A percentile compares a stretch with the other conserved stretches of the same genome.
phyloP scores from a whole-genome alignment of 73 alveolate species.

The Stentor coeruleus region DNA sequence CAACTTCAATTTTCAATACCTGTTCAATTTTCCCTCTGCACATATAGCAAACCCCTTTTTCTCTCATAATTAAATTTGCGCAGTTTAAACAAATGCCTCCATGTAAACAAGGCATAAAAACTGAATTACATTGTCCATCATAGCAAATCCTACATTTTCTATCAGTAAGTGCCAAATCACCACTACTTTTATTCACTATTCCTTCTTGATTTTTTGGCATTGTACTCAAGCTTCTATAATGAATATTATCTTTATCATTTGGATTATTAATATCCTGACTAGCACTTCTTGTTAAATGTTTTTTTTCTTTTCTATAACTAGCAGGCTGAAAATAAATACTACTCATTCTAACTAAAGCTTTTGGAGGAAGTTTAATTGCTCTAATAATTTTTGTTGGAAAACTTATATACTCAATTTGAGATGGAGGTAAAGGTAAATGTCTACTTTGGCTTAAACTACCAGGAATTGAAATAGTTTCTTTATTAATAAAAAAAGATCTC shows the following conservation, averaged over 20 bases:
- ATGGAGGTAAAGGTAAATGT: constrained; percentile 8
- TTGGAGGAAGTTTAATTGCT: constrained; percentile 14
- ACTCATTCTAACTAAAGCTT: not conserved
- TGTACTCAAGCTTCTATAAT: not conserved
- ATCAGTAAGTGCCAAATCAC: not conserved
- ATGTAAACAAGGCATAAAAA: constrained; percentile 43
- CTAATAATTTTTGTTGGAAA: not conserved
- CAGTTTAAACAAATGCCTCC: constrained; percentile 45
- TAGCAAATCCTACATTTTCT: constrained; percentile 35
- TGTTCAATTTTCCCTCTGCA: not conserved
- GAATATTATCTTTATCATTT: not conserved
- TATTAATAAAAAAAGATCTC: not conserved
- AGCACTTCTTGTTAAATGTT: not conserved
- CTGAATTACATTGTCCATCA: constrained; percentile 33
- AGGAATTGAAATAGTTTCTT: not conserved
- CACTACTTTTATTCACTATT: not conserved
- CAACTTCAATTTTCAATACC: not conserved
- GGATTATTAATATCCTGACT: not conserved
- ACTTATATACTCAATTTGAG: not conserved
- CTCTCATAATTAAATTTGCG: constrained; percentile 20
- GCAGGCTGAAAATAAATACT: constrained; percentile 21
- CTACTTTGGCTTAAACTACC: not conserved
- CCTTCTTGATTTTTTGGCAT: not conserved
- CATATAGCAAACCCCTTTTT: not conserved
- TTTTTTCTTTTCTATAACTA: not conserved